phyloP scores from a whole-genome alignment of 306 rosid genomes.

The Cucurbita moschata region DNA sequence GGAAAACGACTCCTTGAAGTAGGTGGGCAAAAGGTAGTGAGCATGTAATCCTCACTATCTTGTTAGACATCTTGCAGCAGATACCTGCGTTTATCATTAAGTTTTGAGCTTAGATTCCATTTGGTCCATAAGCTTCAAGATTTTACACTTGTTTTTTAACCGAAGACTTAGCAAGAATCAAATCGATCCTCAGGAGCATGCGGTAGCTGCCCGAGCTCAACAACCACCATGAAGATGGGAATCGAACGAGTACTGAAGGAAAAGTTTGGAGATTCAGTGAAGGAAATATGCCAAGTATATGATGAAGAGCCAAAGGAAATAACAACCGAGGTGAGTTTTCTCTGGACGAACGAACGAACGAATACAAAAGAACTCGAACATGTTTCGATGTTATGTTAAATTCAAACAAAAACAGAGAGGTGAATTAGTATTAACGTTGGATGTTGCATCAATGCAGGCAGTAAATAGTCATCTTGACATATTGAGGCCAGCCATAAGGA shows the following conservation, averaged over 20 bases:
- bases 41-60: not conserved
- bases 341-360: not conserved
- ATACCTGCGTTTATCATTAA: not conserved
- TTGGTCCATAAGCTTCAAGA: too few species aligned
- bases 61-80: not conserved
- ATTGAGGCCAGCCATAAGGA: slow-evolving; percentile 82
- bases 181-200: slow-evolving; percentile 54
- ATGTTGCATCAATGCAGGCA: slow-evolving; percentile 29
- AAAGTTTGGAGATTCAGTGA: slow-evolving; percentile 69
- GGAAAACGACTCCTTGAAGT: not conserved
- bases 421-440: not conserved
- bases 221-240: slow-evolving; percentile 93
- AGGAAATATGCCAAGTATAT: slow-evolving; percentile 51
- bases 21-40: not conserved
- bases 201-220: slow-evolving; percentile 90
- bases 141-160: not conserved
- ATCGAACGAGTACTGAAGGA: slow-evolving; percentile 88
- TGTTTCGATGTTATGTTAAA: not conserved
- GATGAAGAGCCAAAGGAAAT: slow-evolving; percentile 38
- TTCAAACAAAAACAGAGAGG: not conserved
- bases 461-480: slow-evolving; percentile 73
- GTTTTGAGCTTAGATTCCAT: too few species aligned
- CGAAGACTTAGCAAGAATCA: not conserved
- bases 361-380: not conserved
- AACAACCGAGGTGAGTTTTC: slow-evolving; percentile 40